Percentiles rank a stretch among this genome's conserved stretches.
Evolutionary conservation across 345 rosid species (phyloP).

Genomic region (Laguncularia racemosa): DNA sequence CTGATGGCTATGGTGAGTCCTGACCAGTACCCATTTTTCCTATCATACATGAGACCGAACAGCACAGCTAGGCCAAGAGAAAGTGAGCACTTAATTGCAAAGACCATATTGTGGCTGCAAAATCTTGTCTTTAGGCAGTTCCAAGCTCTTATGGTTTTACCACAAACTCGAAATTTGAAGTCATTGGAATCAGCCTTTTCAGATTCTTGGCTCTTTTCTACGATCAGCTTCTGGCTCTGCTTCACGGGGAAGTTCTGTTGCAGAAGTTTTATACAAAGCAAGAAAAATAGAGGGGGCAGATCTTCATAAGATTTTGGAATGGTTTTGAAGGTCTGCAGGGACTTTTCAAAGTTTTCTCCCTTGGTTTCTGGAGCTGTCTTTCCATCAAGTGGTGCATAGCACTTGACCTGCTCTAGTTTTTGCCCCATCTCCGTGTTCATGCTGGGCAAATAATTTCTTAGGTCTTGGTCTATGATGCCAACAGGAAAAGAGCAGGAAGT

Average conservation of each 20-base stretch:
- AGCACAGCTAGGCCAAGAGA: constrained; percentile 59
- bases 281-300: constrained; percentile 43
- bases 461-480: constrained; percentile 26
- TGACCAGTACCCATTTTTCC: constrained; percentile 61
- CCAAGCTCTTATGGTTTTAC: constrained; percentile 10
- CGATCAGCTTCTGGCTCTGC: not conserved
- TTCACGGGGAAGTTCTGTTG: constrained; percentile 22
- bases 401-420: constrained; percentile 26
- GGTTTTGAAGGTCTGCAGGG: constrained; percentile 14
- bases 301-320: constrained; percentile 23
- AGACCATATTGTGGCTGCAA: constrained; percentile 29
- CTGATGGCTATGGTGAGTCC: constrained; percentile 69
- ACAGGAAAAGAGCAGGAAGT: constrained; percentile 40
- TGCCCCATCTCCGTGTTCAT: constrained; percentile 20
- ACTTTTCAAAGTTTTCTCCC: constrained; percentile 8
- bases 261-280: constrained; percentile 46
- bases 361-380: constrained; percentile 25
- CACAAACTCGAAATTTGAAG: constrained; percentile 4
- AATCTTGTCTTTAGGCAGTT: constrained; percentile 12
- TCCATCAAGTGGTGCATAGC: constrained; percentile 15
- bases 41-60: constrained; percentile 47
- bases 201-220: constrained; percentile 5
- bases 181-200: constrained; percentile 7
- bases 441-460: constrained; percentile 17
- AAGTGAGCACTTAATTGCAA: constrained; percentile 54